Evolutionary conservation across 768 basidiomycete genomes (phyloP).

Genomic region (Obba rivulosa): DNA sequence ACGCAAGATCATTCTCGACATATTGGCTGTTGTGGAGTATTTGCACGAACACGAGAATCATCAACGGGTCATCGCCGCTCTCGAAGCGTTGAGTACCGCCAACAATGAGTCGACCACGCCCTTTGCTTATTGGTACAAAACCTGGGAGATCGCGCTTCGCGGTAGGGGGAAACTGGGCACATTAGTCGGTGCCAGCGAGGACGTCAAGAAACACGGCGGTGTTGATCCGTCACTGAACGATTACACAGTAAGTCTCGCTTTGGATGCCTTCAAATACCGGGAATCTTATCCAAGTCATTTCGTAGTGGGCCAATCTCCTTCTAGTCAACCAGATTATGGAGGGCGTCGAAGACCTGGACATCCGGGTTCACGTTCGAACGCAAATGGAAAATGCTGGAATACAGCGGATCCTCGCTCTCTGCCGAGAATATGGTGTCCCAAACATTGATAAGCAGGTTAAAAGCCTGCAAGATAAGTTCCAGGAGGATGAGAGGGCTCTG

Average conservation of each 20-base stretch:
- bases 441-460: slow-evolving; percentile 63
- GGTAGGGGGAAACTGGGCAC: slow-evolving; percentile 95
- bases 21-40: slow-evolving; percentile 69
- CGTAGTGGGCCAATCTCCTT: slow-evolving; percentile 62
- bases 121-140: slow-evolving; percentile 89
- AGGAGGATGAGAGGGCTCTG: slow-evolving; percentile 70
- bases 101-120: slow-evolving; percentile 53
- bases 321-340: slow-evolving; percentile 66
- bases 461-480: slow-evolving; percentile 52
- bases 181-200: slow-evolving; percentile 90
- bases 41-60: slow-evolving; percentile 57
- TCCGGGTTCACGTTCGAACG: slow-evolving; percentile 80
- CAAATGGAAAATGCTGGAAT: slow-evolving; percentile 90
- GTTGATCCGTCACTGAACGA: slow-evolving; percentile 70
- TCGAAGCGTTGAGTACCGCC: slow-evolving; percentile 66
- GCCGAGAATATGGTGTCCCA: slow-evolving; percentile 58
- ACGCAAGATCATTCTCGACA: slow-evolving; percentile 72
- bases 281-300: neutral
- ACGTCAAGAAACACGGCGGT: slow-evolving; percentile 65
- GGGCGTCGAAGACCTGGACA: slow-evolving; percentile 68
- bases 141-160: slow-evolving; percentile 65
- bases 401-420: slow-evolving; percentile 63
- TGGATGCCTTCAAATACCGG: neutral
- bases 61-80: slow-evolving; percentile 64
- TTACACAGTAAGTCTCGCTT: slow-evolving; percentile 82